Evolutionary conservation across 2,329 filamentous ascomycete species (phyloP).

Genomic region (Fusarium begoniae): DNA sequence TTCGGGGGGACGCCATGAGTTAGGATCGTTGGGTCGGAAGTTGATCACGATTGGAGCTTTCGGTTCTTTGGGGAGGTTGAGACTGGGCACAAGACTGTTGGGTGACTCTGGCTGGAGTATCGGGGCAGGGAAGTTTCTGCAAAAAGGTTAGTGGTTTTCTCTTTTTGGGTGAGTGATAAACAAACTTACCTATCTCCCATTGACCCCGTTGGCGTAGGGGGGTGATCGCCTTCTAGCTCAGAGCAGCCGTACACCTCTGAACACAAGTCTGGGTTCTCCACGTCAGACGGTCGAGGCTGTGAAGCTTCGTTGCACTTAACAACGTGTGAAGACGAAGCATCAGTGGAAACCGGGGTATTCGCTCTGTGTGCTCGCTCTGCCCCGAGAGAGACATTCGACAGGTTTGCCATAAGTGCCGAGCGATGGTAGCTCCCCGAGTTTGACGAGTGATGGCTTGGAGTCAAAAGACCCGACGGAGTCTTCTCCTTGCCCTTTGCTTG

Average conservation of each 20-base stretch:
- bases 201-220: constrained; percentile 24
- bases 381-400: constrained; percentile 29
- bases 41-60: constrained; percentile 31
- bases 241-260: constrained; percentile 34
- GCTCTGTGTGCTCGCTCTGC: neutral
- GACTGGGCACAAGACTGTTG: constrained; percentile 5
- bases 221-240: constrained; percentile 21
- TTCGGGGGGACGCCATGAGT: constrained; percentile 57
- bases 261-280: constrained; percentile 15
- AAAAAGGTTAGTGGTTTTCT: neutral
- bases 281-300: neutral
- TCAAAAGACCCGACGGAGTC: constrained; percentile 37
- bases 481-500: constrained; percentile 28
- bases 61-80: constrained; percentile 2
- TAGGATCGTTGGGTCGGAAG: constrained; percentile 49
- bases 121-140: constrained; percentile 17
- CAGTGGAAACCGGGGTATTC: neutral
- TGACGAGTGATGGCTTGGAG: constrained; percentile 41
- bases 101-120: constrained; percentile 32
- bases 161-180: neutral
- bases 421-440: constrained; percentile 38
- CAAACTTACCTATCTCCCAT: constrained; percentile 11
- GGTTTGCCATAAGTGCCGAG: constrained; percentile 23
- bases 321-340: constrained; percentile 21
- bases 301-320: constrained; percentile 23